These are phyloP conservation scores for Lactarius hengduanensis DNA, from an alignment of 768 basidiomycete species.

Conservation along the genomic window DNA sequence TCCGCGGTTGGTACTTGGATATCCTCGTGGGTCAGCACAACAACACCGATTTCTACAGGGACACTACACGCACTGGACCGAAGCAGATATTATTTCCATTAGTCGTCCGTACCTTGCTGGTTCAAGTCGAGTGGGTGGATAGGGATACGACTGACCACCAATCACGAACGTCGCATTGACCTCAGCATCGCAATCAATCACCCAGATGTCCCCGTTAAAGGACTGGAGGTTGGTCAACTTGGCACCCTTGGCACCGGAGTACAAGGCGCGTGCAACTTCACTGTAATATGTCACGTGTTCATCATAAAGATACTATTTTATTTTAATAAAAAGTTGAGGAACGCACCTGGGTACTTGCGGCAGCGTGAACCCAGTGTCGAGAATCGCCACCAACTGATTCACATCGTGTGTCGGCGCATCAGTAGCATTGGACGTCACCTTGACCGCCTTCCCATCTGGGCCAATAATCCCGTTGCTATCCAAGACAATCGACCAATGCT, in stretches of 20 bases:
- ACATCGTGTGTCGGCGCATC: slow-evolving; percentile 64
- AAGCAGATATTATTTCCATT: slow-evolving; percentile 36
- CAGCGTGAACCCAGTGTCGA: slow-evolving; percentile 70
- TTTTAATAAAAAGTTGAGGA: neutral
- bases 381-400: slow-evolving; percentile 56
- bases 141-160: slow-evolving; percentile 51
- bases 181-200: slow-evolving; percentile 59
- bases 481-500: slow-evolving; percentile 64
- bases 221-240: slow-evolving; percentile 40
- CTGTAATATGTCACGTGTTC: slow-evolving; percentile 33
- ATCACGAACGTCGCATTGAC: slow-evolving; percentile 67
- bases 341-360: slow-evolving; percentile 55
- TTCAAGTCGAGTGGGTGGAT: slow-evolving; percentile 66
- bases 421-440: slow-evolving; percentile 43
- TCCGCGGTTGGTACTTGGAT: slow-evolving; percentile 63
- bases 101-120: slow-evolving; percentile 35
- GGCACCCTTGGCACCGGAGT: slow-evolving; percentile 53
- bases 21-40: neutral
- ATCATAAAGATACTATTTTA: neutral
- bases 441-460: slow-evolving; percentile 56
- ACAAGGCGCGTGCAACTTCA: slow-evolving; percentile 57
- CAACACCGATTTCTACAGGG: neutral
- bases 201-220: slow-evolving; percentile 53
- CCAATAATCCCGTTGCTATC: slow-evolving; percentile 62
- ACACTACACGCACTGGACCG: slow-evolving; percentile 33